phyloP scores from a whole-genome alignment of 352 stramenopile genomes.

The Globisporangium parvum region DNA sequence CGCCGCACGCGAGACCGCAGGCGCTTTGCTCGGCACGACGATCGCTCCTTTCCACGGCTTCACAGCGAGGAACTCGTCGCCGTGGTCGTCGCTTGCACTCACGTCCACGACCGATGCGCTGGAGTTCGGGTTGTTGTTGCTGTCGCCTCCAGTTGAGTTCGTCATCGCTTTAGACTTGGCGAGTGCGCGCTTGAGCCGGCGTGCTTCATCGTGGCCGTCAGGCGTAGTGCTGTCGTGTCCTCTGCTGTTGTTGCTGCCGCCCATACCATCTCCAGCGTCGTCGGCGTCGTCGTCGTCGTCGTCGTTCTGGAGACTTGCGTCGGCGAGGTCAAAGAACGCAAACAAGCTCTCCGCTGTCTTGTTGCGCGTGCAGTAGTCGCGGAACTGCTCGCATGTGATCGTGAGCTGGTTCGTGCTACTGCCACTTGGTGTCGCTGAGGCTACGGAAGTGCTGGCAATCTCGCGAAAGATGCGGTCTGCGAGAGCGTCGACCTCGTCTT shows the following conservation, averaged over 20 bases:
- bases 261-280: slow-evolving; percentile 4
- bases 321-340: slow-evolving; percentile 52
- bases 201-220: slow-evolving; percentile 9
- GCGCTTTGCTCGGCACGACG: slow-evolving; percentile 53
- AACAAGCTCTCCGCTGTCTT: slow-evolving; percentile 50
- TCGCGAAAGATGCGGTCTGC: slow-evolving; percentile 66
- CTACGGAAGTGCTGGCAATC: slow-evolving; percentile 32
- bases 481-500: slow-evolving; percentile 60
- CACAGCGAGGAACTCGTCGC: slow-evolving; percentile 79
- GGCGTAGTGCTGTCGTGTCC: no score
- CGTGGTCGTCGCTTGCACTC: slow-evolving; percentile 15
- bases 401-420: slow-evolving; percentile 24
- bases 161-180: neutral
- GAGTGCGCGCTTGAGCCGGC: slow-evolving; percentile 5
- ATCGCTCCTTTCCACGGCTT: slow-evolving; percentile 86
- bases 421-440: neutral
- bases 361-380: slow-evolving; percentile 66
- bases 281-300: slow-evolving; percentile 6
- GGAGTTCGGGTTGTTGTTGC: neutral
- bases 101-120: slow-evolving; percentile 3
- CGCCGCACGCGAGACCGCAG: slow-evolving; percentile 41
- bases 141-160: neutral
- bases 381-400: slow-evolving; percentile 78
- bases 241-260: neutral
- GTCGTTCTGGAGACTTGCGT: slow-evolving; percentile 13